Percentiles rank a stretch among this genome's conserved stretches.
Evolutionary conservation across 495 filamentous ascomycete species (phyloP).

Genomic region (Apiosordaria backusii): DNA sequence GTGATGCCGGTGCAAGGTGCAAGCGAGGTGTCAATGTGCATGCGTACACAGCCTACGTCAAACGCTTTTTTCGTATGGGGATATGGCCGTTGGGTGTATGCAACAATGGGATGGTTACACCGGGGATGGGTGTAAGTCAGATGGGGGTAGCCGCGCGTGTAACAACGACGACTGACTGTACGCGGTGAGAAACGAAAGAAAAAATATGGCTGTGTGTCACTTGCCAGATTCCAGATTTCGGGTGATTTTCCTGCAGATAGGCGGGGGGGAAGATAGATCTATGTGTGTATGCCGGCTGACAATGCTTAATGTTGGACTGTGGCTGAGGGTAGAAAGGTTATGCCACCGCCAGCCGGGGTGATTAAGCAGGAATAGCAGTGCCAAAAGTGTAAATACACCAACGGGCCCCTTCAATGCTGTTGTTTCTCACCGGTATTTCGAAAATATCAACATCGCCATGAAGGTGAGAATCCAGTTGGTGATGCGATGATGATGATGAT

Average conservation of each 20-base stretch:
- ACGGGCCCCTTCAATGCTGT: background rate
- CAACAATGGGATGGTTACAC: background rate
- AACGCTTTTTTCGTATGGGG: background rate
- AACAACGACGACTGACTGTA: background rate
- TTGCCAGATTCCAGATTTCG: background rate
- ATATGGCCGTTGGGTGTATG: background rate
- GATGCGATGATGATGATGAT: too few species aligned
- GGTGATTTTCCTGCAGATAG: background rate
- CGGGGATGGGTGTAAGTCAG: background rate
- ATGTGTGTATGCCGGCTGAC: background rate
- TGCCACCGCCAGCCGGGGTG: background rate
- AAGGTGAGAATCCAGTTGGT: background rate
- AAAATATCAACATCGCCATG: background rate
- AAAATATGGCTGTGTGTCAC: background rate
- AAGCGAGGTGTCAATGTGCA: background rate
- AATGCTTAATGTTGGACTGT: background rate
- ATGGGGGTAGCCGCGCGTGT: background rate
- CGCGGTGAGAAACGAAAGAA: background rate
- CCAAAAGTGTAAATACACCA: background rate
- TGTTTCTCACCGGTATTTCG: background rate
- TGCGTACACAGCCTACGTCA: background rate
- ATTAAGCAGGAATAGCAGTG: background rate
- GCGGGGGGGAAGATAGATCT: background rate
- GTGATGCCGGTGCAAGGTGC: slow-evolving; percentile 2
- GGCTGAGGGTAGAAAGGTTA: background rate